Evolutionary conservation across 805 yeast species (phyloP).

Genomic region (Isabelozyma pseudorhagii): DNA sequence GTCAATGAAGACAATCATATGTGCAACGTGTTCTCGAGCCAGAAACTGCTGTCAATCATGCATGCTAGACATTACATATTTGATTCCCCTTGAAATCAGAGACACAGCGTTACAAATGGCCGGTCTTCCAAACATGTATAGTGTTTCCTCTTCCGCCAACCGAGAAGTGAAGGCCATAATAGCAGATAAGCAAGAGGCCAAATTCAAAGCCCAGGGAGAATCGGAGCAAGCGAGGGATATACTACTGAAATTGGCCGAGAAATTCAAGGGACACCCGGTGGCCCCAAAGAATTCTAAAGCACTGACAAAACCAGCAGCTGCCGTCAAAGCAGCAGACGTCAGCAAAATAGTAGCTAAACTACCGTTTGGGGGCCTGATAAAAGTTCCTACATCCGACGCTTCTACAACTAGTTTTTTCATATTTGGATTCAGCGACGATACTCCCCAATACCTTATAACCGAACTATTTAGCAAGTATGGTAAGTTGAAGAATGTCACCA

Average conservation of each 20-base stretch:
- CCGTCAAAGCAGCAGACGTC: slow-evolving; percentile 38
- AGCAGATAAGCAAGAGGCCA: slow-evolving; percentile 51
- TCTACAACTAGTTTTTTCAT: slow-evolving; percentile 61
- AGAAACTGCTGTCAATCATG: slow-evolving; percentile 88
- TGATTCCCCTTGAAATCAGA: slow-evolving; percentile 73
- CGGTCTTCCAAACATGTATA: slow-evolving; percentile 34
- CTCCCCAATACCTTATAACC: slow-evolving; percentile 61
- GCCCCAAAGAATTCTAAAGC: not conserved
- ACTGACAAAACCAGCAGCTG: slow-evolving; percentile 1
- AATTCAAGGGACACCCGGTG: slow-evolving; percentile 11
- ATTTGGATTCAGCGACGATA: slow-evolving; percentile 66
- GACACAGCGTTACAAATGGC: slow-evolving; percentile 80
- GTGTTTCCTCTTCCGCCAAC: slow-evolving; percentile 15
- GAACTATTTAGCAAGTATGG: slow-evolving; percentile 48
- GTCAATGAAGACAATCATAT: slow-evolving; percentile 63
- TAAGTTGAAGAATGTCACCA: slow-evolving; percentile 42
- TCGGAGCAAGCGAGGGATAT: slow-evolving; percentile 45
- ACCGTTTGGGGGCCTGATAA: slow-evolving; percentile 66
- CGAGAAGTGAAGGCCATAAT: slow-evolving; percentile 36
- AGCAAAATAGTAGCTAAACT: slow-evolving; percentile 52
- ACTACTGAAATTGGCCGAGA: slow-evolving; percentile 45
- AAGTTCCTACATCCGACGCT: slow-evolving; percentile 33
- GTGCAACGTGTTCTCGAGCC: slow-evolving; percentile 75
- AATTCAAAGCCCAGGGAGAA: slow-evolving; percentile 22
- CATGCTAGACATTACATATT: slow-evolving; percentile 75